phyloP scores from a whole-genome alignment of 1,284 basidiomycete species.

The Phellinidium pouzarii region DNA sequence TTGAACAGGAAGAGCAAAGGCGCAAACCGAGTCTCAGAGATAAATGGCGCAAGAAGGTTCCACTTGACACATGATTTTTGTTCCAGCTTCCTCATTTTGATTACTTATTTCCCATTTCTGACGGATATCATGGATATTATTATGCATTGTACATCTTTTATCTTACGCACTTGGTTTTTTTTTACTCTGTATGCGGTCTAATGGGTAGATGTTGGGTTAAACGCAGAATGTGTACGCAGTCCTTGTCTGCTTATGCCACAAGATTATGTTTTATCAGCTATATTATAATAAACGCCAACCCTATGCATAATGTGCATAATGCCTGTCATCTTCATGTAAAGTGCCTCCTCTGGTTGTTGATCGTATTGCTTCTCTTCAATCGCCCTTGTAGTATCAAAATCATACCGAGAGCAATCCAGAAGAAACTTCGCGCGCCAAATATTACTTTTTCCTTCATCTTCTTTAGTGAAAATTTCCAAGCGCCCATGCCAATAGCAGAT shows the following conservation, averaged over 20 bases:
- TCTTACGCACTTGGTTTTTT: too few species aligned
- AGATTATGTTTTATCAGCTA: too few species aligned
- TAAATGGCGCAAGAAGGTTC: slow-evolving; percentile 9
- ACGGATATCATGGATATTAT: background rate
- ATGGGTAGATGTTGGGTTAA: too few species aligned
- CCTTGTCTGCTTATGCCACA: too few species aligned
- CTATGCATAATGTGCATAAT: background rate
- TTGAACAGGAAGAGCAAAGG: background rate
- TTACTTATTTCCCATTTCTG: background rate
- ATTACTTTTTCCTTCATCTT: background rate
- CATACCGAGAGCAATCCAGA: slow-evolving; percentile 5
- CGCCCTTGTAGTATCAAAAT: slow-evolving; percentile 10
- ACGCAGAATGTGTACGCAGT: too few species aligned
- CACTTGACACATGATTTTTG: slow-evolving; percentile 1
- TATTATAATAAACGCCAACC: too few species aligned
- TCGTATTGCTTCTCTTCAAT: slow-evolving; percentile 7
- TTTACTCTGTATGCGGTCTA: too few species aligned
- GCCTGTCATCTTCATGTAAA: background rate
- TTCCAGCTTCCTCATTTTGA: background rate
- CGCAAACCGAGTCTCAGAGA: slow-evolving; percentile 13
- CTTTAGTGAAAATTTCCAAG: slow-evolving; percentile 2
- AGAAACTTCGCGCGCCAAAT: slow-evolving; percentile 14
- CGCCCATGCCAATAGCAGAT: slow-evolving; percentile 5
- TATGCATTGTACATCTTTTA: too few species aligned
- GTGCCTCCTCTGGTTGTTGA: background rate